Percentiles rank a stretch among this genome's conserved stretches.
Evolutionary conservation across 1,139 yeast genomes (phyloP).

Genomic region (Kodamaea suecica): DNA sequence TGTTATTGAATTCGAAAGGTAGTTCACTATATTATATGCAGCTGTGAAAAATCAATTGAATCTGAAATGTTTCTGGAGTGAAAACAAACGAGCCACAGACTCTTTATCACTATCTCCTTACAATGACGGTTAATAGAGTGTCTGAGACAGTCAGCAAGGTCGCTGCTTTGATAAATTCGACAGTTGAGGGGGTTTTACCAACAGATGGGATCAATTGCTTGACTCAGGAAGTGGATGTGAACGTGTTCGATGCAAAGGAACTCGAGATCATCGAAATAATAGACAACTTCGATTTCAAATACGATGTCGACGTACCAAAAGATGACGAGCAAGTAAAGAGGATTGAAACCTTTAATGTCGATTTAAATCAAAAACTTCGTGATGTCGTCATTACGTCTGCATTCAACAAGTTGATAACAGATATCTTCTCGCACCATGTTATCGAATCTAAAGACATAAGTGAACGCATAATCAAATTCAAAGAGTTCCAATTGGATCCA

Average conservation of each 20-base stretch:
- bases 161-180: background rate
- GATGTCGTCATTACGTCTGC: constrained; percentile 20
- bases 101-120: too few relatives aligned
- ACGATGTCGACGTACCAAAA: constrained; percentile 6
- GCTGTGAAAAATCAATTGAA: too few relatives aligned
- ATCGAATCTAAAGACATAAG: constrained; percentile 1
- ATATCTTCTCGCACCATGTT: constrained; percentile 5
- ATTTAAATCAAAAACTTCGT: constrained; percentile 16
- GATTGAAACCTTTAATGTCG: constrained; percentile 18
- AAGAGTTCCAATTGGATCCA: background rate
- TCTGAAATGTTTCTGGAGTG: too few relatives aligned
- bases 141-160: background rate
- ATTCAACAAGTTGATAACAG: constrained; percentile 17
- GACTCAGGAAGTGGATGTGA: constrained; percentile 1
- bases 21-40: too few relatives aligned
- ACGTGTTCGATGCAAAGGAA: constrained; percentile 4
- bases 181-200: background rate
- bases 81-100: too few relatives aligned
- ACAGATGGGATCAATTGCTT: constrained; percentile 6
- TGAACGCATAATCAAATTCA: constrained; percentile 1
- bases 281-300: constrained; percentile 7
- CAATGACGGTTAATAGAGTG: constrained; percentile 3
- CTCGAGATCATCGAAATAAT: constrained; percentile 5
- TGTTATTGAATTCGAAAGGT: too few relatives aligned
- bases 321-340: constrained; percentile 12